Evolutionary conservation across 441 rosid genomes (phyloP), one percentile per base, ranked within the genome.

Genomic region (Arabidopsis hybrid): DNA sequence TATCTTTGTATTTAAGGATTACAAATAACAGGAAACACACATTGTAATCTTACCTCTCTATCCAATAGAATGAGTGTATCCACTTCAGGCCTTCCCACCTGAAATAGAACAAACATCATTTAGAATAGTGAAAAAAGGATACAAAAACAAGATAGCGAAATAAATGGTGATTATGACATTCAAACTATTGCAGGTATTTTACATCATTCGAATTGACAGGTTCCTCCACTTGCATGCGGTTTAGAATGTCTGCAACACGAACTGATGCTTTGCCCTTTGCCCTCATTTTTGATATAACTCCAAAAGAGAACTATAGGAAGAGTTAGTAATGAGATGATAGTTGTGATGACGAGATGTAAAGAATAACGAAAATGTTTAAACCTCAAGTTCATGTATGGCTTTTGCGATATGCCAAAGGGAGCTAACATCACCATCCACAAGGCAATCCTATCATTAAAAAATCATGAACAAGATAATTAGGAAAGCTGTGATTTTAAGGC

Each of bases 301-400:
- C 99, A 69, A 91, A 95, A 78, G 89, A 80, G 86, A 86, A 91
- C 98, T 95, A 81, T 8, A 76, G 39, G 42, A 60, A 21, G n/a
- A 53, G 51, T 75, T 34, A 75, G 68, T 56, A 65, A 66, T 38
- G 59, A 52, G 26, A 21, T 21, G 46, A 70, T 26, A 51, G 26
- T 57, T 35, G 62, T 18, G 71, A 26, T 39, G 65, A 39, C 55
- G 40, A 35, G 46, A 47, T 26, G 34, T 45, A 65, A 46, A 53
- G 57, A 67, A 49, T 17, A 66, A 31, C 2, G 16, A 43, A 61
- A 46, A 65, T 72, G 32, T 59, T 70, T 4, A 46, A 74, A 95
- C 99, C 97, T 95, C 98, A 52, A 95, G 98, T 84, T 89, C 94
- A 85, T 91, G 99, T 81, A 95, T 91, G 66, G 90, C 98, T 83